A percentile compares a stretch with the other conserved stretches of the same genome.
Evolutionary conservation across 1,284 basidiomycete species (phyloP).

Genomic region (Austropuccinia psidii): DNA sequence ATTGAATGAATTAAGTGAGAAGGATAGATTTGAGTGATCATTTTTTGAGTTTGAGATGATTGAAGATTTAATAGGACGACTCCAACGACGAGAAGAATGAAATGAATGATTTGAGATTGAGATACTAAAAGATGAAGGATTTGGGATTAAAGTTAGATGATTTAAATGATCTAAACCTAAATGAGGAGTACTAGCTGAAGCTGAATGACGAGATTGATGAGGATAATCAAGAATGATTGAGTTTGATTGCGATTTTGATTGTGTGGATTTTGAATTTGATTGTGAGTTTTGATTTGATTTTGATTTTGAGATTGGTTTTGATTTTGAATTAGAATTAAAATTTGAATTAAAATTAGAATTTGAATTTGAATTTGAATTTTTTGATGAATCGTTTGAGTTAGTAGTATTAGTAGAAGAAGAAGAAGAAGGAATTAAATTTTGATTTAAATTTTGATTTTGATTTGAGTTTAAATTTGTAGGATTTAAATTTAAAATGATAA

Average conservation of each 20-base stretch:
- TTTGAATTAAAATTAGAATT: constrained; percentile 9
- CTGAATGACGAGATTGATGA: constrained; percentile 15
- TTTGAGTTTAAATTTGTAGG: neutral
- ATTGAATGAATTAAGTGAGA: too few species aligned
- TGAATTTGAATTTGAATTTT: constrained; percentile 41
- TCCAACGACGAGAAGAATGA: constrained; percentile 17
- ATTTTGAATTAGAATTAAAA: too few species aligned
- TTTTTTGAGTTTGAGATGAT: too few species aligned
- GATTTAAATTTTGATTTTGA: too few species aligned
- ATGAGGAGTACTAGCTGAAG: constrained; percentile 23
- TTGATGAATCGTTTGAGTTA: constrained; percentile 50
- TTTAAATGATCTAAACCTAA: constrained; percentile 23
- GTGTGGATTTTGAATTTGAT: constrained; percentile 22
- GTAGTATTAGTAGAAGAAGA: neutral
- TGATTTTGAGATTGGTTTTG: neutral
- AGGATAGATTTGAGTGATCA: too few species aligned
- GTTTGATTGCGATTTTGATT: constrained; percentile 2
- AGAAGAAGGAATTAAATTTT: neutral
- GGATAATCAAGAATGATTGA: constrained; percentile 11
- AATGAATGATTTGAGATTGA: neutral
- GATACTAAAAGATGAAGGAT: neutral
- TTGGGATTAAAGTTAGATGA: neutral
- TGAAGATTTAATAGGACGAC: constrained; percentile 6
- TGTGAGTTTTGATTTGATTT: constrained; percentile 36
- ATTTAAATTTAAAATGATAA: constrained; percentile 66